Evolutionary conservation across 75 land plant species (phyloP), one percentile per base, ranked within the genome.

Genomic region (Isoetes taiwanensis): DNA sequence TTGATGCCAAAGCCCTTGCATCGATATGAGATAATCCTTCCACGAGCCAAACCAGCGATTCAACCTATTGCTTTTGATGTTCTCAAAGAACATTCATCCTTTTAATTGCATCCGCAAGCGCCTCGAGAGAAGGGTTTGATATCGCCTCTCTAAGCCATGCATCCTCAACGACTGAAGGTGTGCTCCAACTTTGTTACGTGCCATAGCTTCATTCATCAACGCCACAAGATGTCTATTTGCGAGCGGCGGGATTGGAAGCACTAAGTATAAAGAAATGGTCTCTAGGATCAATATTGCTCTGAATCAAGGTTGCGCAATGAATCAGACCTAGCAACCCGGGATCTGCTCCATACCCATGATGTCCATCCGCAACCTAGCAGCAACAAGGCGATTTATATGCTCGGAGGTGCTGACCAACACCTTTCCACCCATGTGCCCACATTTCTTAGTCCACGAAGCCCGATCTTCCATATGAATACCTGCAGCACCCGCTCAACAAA

Each of bases 401-500:
- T 88, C 95, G 28, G 60, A 57, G 9, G 75, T 67, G 1, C 85
- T 31, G 28, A 88, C 95, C 34, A 88, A 76, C 58, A 88, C 95
- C 41, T 88, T 88, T 4, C 95, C 95, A 8, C 91, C 90, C 95
- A 89, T 89, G 71, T 89, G 96, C 1, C 96, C 96, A 42, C 69
- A 66, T 34, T 66, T 66, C 69, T 66, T 66, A 14, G 69, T 66
- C 40, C n/a, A n/a, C n/a, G n/a, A n/a, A n/a, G n/a, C n/a, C n/a
- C n/a, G n/a, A n/a, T n/a, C n/a, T n/a, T n/a, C n/a, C n/a, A n/a
- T n/a, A 63, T 88, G 95, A 24, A 84, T 83, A 3, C 89, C 89
- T 5, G 88, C 84, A 2, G 88, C 89, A 1, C 94, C 95, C 90
- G 72, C 72, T 88, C 95, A n/a, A 88, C 95, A 52, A 88, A 88